Conservation (phyloP, 164 flowering plant species). For the Paratinospora sagittata region DNA sequence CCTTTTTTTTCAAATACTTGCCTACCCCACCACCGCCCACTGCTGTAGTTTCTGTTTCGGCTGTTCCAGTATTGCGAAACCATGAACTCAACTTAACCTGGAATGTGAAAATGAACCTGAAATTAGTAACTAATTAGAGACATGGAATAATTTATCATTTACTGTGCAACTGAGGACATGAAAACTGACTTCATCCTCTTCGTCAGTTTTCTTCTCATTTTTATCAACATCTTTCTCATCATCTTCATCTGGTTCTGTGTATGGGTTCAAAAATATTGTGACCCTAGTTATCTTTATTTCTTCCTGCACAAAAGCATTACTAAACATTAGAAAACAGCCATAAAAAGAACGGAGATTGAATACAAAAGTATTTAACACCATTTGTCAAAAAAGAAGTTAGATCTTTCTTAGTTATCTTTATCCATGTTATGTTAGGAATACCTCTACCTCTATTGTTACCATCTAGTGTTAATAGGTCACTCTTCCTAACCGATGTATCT, state of each 20-base stretch:
- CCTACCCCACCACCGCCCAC: conserved; percentile 73
- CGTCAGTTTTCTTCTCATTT: conserved; percentile 29
- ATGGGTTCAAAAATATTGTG: conserved; percentile 82
- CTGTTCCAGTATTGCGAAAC: conserved; percentile 85
- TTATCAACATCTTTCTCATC: conserved; percentile 48
- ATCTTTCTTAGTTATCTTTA: too few species aligned
- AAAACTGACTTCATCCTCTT: conserved; percentile 61
- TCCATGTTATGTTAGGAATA: too few species aligned
- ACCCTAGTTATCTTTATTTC: conserved; percentile 76
- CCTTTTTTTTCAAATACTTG: conserved; percentile 71
- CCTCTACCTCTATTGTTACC: too few species aligned
- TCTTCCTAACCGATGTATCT: too few species aligned
- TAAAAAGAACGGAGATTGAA: not conserved
- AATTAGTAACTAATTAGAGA: conserved; percentile 2
- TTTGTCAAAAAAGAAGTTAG: not conserved
- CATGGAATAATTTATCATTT: not conserved
- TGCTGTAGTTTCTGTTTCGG: conserved; percentile 35
- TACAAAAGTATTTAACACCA: not conserved
- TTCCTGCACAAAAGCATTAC: conserved; percentile 48
- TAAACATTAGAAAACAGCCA: not conserved
- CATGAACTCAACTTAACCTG: conserved; percentile 91
- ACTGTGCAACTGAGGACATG: not conserved
- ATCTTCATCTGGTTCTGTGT: conserved; percentile 80
- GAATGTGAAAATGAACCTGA: conserved; percentile 9
- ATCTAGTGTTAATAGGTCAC: too few species aligned